Conservation (phyloP, 306 rosid genomes). For the Pyrus bretschneideri region DNA sequence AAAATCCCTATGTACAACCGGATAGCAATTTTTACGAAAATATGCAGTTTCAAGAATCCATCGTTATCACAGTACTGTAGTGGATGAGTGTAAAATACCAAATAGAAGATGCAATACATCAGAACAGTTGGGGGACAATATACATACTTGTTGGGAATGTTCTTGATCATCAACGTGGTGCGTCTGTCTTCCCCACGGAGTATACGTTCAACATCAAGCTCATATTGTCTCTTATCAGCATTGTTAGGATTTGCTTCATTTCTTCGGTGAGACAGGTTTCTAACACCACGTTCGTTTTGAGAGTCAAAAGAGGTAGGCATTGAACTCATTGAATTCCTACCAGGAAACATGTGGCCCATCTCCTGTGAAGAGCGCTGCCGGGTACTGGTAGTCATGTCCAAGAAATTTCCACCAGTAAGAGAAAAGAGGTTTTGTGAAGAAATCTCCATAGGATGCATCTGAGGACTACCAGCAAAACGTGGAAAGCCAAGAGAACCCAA, state of each 20-base stretch:
- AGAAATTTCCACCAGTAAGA: constrained; percentile 55
- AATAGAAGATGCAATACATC: background rate
- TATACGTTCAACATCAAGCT: constrained; percentile 68
- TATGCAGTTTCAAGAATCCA: background rate
- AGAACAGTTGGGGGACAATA: constrained; percentile 11
- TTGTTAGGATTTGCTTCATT: constrained; percentile 52
- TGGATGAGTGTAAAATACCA: background rate
- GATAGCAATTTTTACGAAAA: background rate
- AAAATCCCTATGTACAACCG: background rate
- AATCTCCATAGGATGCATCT: constrained; percentile 46
- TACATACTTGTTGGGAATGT: constrained; percentile 80
- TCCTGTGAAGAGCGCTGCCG: constrained; percentile 59
- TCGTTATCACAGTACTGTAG: background rate
- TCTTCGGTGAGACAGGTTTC: constrained; percentile 67
- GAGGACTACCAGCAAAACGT: constrained; percentile 60
- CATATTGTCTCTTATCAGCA: constrained; percentile 69
- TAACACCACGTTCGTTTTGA: constrained; percentile 57
- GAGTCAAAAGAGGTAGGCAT: constrained; percentile 62
- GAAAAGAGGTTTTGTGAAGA: constrained; percentile 52
- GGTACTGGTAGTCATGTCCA: constrained; percentile 44
- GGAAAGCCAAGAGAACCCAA: constrained; percentile 63
- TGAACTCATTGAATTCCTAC: constrained; percentile 52
- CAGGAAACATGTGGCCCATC: constrained; percentile 52
- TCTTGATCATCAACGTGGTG: constrained; percentile 80
- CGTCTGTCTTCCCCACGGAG: constrained; percentile 60